phyloP scores from a whole-genome alignment of 257 asterid genomes.

The Echites panduratus region DNA sequence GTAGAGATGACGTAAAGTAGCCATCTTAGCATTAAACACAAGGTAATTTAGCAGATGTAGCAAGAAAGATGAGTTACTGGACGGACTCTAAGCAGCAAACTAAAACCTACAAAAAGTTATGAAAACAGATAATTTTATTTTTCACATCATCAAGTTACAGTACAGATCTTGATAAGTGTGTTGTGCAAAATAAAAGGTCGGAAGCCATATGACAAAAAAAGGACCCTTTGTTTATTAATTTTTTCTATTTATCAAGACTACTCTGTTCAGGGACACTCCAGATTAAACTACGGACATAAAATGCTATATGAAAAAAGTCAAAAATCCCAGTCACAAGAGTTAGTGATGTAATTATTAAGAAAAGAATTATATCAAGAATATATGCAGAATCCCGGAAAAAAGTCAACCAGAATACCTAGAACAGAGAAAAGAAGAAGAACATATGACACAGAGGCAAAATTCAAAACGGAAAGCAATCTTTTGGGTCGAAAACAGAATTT shows the following conservation, averaged over 20 bases:
- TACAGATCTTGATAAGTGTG: neutral
- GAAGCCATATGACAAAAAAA: neutral
- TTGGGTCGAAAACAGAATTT: neutral
- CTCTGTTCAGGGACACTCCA: neutral
- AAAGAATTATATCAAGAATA: neutral
- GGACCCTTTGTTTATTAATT: neutral
- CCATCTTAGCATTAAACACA: neutral
- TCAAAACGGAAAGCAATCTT: neutral
- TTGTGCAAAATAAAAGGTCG: neutral
- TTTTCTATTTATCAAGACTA: neutral
- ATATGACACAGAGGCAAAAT: neutral
- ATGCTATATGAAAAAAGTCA: neutral
- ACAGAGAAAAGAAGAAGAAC: neutral
- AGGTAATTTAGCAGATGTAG: neutral
- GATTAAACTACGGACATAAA: neutral
- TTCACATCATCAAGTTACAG: neutral
- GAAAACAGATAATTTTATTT: neutral
- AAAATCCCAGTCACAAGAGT: neutral
- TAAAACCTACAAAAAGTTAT: neutral
- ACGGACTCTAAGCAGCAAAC: neutral
- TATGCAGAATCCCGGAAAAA: neutral
- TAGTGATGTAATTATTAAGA: neutral
- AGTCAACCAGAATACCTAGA: slow-evolving; percentile 1
- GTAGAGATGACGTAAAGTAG: neutral
- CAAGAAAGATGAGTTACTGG: neutral